Conservation (phyloP, 208 protist genomes). For the Trypanosomatidae sp. region DNA sequence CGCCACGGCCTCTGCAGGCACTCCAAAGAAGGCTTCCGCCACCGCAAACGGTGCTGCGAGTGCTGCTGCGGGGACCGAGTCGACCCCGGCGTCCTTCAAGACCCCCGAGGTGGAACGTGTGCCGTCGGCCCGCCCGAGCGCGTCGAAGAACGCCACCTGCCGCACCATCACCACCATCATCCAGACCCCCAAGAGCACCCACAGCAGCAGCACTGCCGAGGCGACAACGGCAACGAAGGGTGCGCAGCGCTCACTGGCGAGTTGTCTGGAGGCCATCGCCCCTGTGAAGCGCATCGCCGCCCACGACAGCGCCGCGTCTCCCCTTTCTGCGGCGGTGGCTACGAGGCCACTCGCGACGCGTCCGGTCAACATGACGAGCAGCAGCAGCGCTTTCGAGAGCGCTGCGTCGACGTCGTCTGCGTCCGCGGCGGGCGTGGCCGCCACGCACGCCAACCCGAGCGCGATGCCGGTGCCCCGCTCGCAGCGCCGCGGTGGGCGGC, state of each 20-base stretch:
- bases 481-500: conserved; percentile 10
- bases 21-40: conserved; percentile 15
- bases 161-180: conserved; percentile 36
- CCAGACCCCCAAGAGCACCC: conserved; percentile 19
- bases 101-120: conserved; percentile 29
- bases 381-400: neutral
- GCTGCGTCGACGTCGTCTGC: too few relatives aligned
- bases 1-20: neutral
- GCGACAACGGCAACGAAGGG: conserved; percentile 1
- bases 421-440: neutral
- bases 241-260: conserved; percentile 25
- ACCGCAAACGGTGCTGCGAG: neutral
- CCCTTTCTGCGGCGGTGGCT: neutral
- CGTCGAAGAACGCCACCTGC: conserved; percentile 23
- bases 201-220: neutral
- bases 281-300: too few relatives aligned
- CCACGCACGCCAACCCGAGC: neutral
- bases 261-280: too few relatives aligned
- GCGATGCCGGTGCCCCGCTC: conserved; percentile 25
- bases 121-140: conserved; percentile 30
- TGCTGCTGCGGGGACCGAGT: neutral
- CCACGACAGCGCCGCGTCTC: neutral
- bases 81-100: conserved; percentile 20
- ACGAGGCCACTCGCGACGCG: too few relatives aligned
- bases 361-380: neutral